phyloP scores from a whole-genome alignment of 2,329 filamentous ascomycete genomes.

The Fusarium zealandicum region DNA sequence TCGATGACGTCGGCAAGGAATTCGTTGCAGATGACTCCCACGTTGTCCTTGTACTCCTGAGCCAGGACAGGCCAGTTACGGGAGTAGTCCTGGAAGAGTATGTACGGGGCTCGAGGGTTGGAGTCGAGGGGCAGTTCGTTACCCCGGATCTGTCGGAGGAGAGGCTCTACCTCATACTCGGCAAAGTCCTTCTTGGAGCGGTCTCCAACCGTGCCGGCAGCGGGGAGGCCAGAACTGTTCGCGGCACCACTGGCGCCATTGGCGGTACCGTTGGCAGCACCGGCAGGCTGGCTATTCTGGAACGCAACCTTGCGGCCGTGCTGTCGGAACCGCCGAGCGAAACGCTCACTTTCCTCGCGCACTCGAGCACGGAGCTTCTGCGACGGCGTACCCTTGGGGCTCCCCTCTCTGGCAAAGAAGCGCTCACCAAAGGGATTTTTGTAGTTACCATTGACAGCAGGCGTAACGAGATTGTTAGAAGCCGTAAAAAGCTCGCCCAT shows the following conservation, averaged over 20 bases:
- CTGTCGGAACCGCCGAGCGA: slow-evolving; percentile 56
- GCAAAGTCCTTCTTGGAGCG: slow-evolving; percentile 58
- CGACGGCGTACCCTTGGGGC: slow-evolving; percentile 57
- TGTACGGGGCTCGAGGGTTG: slow-evolving; percentile 61
- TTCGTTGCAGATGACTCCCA: slow-evolving; percentile 62
- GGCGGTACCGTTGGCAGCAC: slow-evolving; percentile 26
- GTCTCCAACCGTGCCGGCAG: slow-evolving; percentile 44
- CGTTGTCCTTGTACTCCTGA: slow-evolving; percentile 62
- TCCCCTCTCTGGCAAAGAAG: slow-evolving; percentile 59
- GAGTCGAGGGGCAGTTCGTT: slow-evolving; percentile 61
- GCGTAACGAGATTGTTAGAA: slow-evolving; percentile 61
- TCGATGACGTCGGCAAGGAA: slow-evolving; percentile 60
- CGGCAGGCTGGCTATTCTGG: slow-evolving; percentile 34
- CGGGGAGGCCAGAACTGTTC: slow-evolving; percentile 37
- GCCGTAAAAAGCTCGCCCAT: slow-evolving; percentile 61
- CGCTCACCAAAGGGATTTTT: slow-evolving; percentile 61
- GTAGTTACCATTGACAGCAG: slow-evolving; percentile 62
- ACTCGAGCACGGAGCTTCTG: slow-evolving; percentile 60
- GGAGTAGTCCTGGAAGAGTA: slow-evolving; percentile 61
- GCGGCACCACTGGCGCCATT: slow-evolving; percentile 8
- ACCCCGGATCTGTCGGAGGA: slow-evolving; percentile 58
- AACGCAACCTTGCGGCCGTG: slow-evolving; percentile 59
- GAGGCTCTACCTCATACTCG: slow-evolving; percentile 56
- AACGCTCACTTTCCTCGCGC: slow-evolving; percentile 60
- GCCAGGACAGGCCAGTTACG: slow-evolving; percentile 61